Conservation (phyloP, 768 basidiomycete genomes). For the Aureoboletus auriporus region DNA sequence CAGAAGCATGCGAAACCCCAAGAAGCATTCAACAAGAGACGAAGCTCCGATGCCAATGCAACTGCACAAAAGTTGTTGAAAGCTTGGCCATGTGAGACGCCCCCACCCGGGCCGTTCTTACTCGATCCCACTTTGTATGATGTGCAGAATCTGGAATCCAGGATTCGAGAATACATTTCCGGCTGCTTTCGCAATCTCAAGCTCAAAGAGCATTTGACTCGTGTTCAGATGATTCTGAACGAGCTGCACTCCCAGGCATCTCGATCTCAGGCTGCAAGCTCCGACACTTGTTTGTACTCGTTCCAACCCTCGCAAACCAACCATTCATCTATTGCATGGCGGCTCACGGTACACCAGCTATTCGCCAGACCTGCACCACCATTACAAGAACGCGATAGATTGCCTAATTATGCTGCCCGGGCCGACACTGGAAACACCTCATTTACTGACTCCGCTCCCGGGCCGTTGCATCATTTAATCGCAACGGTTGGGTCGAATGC, state of each 20-base stretch:
- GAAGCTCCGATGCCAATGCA: background rate
- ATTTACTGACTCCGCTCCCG: background rate
- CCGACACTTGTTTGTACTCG: background rate
- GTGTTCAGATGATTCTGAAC: background rate
- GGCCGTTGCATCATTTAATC: slow-evolving; percentile 3
- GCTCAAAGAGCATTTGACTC: background rate
- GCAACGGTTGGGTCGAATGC: background rate
- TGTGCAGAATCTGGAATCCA: background rate
- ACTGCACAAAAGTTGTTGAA: background rate
- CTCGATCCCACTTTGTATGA: background rate
- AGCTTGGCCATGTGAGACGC: background rate
- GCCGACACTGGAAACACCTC: background rate
- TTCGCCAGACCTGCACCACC: slow-evolving; percentile 5
- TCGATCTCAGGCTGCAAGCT: too few species aligned
- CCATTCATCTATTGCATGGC: background rate
- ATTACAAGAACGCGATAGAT: background rate
- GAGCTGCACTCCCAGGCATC: background rate
- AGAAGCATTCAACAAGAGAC: background rate
- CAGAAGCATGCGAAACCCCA: background rate
- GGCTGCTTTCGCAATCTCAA: background rate
- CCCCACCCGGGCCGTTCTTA: slow-evolving; percentile 1
- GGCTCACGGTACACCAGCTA: background rate
- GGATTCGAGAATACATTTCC: background rate
- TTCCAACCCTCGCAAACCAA: background rate
- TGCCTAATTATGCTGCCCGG: background rate